Percentiles rank a stretch among this genome's conserved stretches.
These are phyloP conservation scores for Lactarius pseudohatsudake DNA, from an alignment of 768 basidiomycete species.

Conservation along the genomic window DNA sequence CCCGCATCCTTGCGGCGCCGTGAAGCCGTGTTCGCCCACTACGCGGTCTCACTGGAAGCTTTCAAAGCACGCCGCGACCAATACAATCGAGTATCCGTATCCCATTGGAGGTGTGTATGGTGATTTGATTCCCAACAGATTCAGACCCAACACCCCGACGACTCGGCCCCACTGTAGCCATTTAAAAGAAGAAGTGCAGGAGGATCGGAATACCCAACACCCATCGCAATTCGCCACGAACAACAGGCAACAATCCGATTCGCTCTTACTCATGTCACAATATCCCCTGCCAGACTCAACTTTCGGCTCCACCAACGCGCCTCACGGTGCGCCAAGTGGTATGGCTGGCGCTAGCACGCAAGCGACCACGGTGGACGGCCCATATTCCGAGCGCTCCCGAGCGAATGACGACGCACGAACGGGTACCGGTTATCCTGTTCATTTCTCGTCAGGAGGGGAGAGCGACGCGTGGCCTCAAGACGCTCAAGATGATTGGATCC, in stretches of 20 bases:
- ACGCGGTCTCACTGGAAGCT: neutral
- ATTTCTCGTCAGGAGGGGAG: neutral
- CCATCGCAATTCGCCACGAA: neutral
- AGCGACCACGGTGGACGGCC: conserved; percentile 1
- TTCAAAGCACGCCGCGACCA: neutral
- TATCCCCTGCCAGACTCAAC: conserved; percentile 2
- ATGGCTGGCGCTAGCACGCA: neutral
- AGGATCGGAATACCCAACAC: neutral
- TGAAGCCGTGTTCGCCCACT: conserved; percentile 1
- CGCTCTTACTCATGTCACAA: conserved; percentile 15
- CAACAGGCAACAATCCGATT: neutral
- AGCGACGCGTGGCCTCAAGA: conserved; percentile 15
- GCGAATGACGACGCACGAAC: conserved; percentile 8
- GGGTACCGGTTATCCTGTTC: neutral
- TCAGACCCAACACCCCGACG: neutral
- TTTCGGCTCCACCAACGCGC: conserved; percentile 3
- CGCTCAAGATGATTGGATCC: conserved; percentile 18
- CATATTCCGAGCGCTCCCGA: conserved; percentile 1
- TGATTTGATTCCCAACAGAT: neutral
- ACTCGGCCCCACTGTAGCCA: neutral
- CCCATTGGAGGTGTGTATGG: neutral
- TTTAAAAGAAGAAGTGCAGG: conserved; percentile 6
- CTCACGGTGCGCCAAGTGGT: conserved; percentile 8
- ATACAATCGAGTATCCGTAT: neutral
- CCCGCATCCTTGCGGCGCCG: neutral